Evolutionary conservation across 2,329 filamentous ascomycete genomes (phyloP).

Genomic region (Xylariaceae sp.): DNA sequence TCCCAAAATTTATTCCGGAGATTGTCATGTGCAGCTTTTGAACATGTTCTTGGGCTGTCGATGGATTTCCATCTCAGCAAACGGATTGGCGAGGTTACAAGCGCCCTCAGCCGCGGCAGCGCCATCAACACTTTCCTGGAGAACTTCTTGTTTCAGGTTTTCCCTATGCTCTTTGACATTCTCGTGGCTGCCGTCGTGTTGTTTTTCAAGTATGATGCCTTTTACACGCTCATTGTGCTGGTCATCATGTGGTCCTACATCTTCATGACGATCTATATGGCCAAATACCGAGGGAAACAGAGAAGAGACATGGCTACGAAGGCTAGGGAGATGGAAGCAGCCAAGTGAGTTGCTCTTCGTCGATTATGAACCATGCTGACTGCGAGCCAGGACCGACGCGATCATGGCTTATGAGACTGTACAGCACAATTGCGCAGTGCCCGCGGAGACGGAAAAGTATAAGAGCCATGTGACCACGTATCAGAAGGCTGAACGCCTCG

Average conservation of each 20-base stretch:
- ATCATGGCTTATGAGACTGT: slow-evolving; percentile 62
- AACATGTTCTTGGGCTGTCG: slow-evolving; percentile 53
- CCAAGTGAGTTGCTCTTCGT: slow-evolving; percentile 41
- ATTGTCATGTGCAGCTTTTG: slow-evolving; percentile 52
- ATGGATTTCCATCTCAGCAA: slow-evolving; percentile 59
- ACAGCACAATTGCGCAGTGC: slow-evolving; percentile 68
- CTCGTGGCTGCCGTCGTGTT: slow-evolving; percentile 55
- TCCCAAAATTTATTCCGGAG: slow-evolving; percentile 51
- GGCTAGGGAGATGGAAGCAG: slow-evolving; percentile 55
- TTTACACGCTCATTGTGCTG: slow-evolving; percentile 55
- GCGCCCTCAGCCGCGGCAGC: slow-evolving; percentile 53
- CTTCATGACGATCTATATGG: slow-evolving; percentile 57
- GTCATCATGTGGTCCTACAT: slow-evolving; percentile 57
- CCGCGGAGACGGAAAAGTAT: slow-evolving; percentile 63
- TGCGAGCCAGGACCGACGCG: slow-evolving; percentile 47
- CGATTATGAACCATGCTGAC: slow-evolving; percentile 7
- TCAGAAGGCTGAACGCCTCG: slow-evolving; percentile 62
- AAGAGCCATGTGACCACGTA: slow-evolving; percentile 60
- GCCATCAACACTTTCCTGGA: slow-evolving; percentile 58
- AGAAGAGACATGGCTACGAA: slow-evolving; percentile 52
- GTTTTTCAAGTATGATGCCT: slow-evolving; percentile 52
- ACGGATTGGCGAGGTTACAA: slow-evolving; percentile 57
- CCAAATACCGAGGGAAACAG: slow-evolving; percentile 51
- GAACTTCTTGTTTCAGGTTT: slow-evolving; percentile 54
- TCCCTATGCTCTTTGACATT: slow-evolving; percentile 58